Conservation (phyloP, 2,329 filamentous ascomycete genomes). For the Colletotrichum nymphaeae region DNA sequence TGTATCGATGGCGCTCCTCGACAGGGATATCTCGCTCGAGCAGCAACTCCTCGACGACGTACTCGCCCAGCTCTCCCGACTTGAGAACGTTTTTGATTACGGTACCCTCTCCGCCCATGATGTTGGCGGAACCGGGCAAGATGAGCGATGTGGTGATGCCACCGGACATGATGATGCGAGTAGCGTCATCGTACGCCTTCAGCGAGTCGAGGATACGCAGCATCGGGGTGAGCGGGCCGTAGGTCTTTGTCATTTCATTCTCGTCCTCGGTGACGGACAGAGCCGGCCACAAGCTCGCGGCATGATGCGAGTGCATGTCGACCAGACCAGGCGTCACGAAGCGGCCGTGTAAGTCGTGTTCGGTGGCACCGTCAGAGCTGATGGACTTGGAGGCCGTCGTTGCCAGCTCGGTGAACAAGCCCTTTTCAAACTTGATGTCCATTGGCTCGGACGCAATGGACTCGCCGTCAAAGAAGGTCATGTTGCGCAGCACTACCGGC, state of each 20-base stretch:
- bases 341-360: slow-evolving; percentile 48
- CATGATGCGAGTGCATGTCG: slow-evolving; percentile 59
- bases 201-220: slow-evolving; percentile 52
- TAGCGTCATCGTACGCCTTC: slow-evolving; percentile 53
- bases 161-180: slow-evolving; percentile 52
- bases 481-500: slow-evolving; percentile 51
- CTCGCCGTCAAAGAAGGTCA: slow-evolving; percentile 56
- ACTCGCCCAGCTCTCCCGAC: slow-evolving; percentile 48
- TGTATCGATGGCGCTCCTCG: slow-evolving; percentile 48
- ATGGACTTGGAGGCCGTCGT: slow-evolving; percentile 33
- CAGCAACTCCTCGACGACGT: slow-evolving; percentile 54
- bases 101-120: slow-evolving; percentile 57
- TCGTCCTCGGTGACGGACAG: slow-evolving; percentile 45
- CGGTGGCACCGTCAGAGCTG: slow-evolving; percentile 32
- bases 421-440: slow-evolving; percentile 52
- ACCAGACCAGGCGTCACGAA: slow-evolving; percentile 57
- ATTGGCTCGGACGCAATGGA: slow-evolving; percentile 44
- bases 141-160: slow-evolving; percentile 59
- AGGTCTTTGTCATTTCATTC: slow-evolving; percentile 48
- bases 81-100: slow-evolving; percentile 53
- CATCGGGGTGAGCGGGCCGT: slow-evolving; percentile 50
- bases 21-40: slow-evolving; percentile 51
- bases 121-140: slow-evolving; percentile 55
- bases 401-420: slow-evolving; percentile 47
- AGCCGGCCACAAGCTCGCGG: slow-evolving; percentile 47